Evolutionary conservation across 192 early-diverging fungal genomes (phyloP), one percentile per base, ranked within the genome.

Genomic region (Linnemannia hyalina): DNA sequence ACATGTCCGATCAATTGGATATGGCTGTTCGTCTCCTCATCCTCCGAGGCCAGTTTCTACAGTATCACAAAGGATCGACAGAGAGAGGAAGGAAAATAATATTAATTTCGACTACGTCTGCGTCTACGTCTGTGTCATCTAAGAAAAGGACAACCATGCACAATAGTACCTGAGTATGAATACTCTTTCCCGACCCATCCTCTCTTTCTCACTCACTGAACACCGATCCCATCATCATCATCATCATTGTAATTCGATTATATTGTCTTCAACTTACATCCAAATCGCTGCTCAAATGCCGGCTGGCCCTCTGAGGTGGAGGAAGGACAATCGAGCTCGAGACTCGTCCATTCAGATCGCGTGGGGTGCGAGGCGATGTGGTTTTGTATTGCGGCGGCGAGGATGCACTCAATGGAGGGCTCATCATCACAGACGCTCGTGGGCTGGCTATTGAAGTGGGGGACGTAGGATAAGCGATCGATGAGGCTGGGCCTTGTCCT

Each of bases 1-100:
- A 81, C 54, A 40, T 75, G 80, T 49, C 84, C 63, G 55, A 86
- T 86, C 63, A 86, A 55, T n/a, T 77, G 76, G 26, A 86, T 52
- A 77, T 81, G 75, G 13, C 76, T 55, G 20, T 44, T 73, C 49
- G 71, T 57, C 3, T 86, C 84, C 15, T 86, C 84, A 11, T 80
- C 84, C 18, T 81, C 84, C n/a, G 76, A 76, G 11, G 65, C 68
- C 6, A 70, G 36, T 47, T 81, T 86, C 75, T 81, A 52, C 26
- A 36, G 23, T 11, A 41, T 2, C 47, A 54, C 10, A 0, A 38
- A 65, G 29, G 15, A 65, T 26, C 32, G 60, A 4, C 0, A 49
- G 29, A 11, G 22, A 40, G 6, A 29, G 54, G 22, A 40, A 26
- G 29, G 11, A 49, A 38, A 35, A 52, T 16, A 32, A 32, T 0